Conservation (phyloP, 129 eudicot species). For the Flaveria robusta region DNA sequence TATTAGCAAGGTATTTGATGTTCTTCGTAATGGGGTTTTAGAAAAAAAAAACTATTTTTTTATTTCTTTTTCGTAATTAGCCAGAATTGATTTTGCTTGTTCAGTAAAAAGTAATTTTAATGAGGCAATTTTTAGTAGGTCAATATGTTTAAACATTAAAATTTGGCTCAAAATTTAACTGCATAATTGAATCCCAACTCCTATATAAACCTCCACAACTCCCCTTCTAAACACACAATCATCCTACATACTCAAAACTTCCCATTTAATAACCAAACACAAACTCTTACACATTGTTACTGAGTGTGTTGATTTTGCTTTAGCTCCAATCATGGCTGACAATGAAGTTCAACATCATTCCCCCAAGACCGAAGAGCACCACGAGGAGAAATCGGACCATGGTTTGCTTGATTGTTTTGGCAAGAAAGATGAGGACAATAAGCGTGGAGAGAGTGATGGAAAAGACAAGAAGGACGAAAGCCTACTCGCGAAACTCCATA, state of each 20-base stretch:
- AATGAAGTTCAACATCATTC: conserved; percentile 32
- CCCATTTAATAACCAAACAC: conserved; percentile 3
- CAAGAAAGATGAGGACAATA: conserved; percentile 57
- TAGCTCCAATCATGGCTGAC: conserved; percentile 32
- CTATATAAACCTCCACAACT: conserved; percentile 31
- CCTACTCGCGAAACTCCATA: conserved; percentile 54
- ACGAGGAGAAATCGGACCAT: conserved; percentile 39
- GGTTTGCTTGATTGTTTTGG: conserved; percentile 59
- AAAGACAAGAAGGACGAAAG: conserved; percentile 43
- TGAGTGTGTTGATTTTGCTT: conserved; percentile 16
- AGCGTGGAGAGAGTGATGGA: conserved; percentile 32
- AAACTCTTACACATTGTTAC: conserved; percentile 19
- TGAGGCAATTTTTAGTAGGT: no score
- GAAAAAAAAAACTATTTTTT: no score
- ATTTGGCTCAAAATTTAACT: background rate
- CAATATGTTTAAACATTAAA: background rate
- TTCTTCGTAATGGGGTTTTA: no score
- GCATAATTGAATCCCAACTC: background rate
- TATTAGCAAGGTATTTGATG: no score
- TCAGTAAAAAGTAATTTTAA: no score
- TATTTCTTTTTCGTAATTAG: no score
- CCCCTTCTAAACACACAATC: conserved; percentile 19
- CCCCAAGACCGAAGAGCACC: conserved; percentile 11
- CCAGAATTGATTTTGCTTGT: no score
- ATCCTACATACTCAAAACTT: conserved; percentile 32